Evolutionary conservation across 768 basidiomycete species (phyloP).

Genomic region (Leccinum olivaceopallidum): DNA sequence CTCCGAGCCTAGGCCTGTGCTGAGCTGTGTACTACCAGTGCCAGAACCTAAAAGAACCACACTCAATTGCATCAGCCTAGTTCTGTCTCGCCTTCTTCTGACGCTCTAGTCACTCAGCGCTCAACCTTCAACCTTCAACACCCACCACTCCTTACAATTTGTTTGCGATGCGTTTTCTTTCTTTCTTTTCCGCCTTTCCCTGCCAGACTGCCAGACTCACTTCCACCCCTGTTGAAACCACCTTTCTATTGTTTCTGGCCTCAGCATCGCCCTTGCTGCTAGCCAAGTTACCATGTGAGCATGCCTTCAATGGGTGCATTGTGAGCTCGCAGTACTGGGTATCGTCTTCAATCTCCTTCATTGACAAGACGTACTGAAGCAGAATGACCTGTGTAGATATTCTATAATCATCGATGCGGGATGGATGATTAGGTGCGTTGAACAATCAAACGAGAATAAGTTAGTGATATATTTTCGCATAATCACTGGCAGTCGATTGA

Average conservation of each 20-base stretch:
- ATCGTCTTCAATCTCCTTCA: neutral
- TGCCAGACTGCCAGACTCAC: slow-evolving; percentile 10
- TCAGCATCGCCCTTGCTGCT: neutral
- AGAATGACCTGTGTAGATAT: neutral
- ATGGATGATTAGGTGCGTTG: neutral
- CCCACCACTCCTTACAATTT: slow-evolving; percentile 13
- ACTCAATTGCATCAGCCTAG: slow-evolving; percentile 2
- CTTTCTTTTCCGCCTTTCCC: slow-evolving; percentile 12
- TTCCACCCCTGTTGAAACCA: neutral
- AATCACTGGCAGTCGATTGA: too few relatives aligned
- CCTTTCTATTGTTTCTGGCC: too few relatives aligned
- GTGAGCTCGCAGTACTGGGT: slow-evolving; percentile 13
- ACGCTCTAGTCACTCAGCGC: slow-evolving; percentile 3
- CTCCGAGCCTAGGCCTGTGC: neutral
- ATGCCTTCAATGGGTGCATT: slow-evolving; percentile 9
- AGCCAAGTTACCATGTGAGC: neutral
- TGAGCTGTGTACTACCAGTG: neutral
- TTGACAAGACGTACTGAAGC: slow-evolving; percentile 3
- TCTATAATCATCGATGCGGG: too few relatives aligned
- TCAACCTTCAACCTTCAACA: slow-evolving; percentile 2
- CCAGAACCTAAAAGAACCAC: slow-evolving; percentile 17
- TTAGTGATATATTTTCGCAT: neutral
- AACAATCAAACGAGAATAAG: too few relatives aligned
- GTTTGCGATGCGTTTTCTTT: slow-evolving; percentile 17
- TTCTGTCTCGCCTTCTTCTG: neutral